Evolutionary conservation across 805 yeast genomes (phyloP), one percentile per base, ranked within the genome.

Genomic region (Kuraishia cidri): DNA sequence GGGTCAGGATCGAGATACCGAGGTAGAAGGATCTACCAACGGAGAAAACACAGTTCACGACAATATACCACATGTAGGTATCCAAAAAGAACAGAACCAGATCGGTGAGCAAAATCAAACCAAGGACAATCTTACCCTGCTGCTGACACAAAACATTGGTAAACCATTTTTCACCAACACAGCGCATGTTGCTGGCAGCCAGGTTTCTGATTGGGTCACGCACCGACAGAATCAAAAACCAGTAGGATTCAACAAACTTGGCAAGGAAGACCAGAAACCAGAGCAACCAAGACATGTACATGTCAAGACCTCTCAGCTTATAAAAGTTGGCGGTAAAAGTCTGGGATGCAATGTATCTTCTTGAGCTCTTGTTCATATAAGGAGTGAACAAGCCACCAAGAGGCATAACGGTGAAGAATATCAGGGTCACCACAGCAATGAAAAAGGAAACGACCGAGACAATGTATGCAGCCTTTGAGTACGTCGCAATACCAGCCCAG

Each of bases 21-120:
- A 94, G 73, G 72, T 90, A 92, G 74, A 92, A 92, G 11, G 98
- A 92, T 58, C 95, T 85, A 48, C 95, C 97, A 52, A 92, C 86
- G 40, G 97, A 90, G 76, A 86, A 88, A 46, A 86, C 74, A 62
- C 95, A 82, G 75, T 90, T 92, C 59, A 83, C 79, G 49, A 92
- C 69, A 69, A 92, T 88, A 72, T 92, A 92, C 99, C 99, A 92
- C 81, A 92, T 74, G 61, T 86, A 92, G 40, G 98, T 86, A 82
- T 92, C 99, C 71, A 92, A 73, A 79, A 92, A 92, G 82, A 92
- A 92, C 62, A 92, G 72, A 48, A 92, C 67, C 71, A 94, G 68
- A 64, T 92, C 98, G 32, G 95, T 90, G 39, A 82, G 76, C 46
- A 73, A 76, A 95, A 92, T 90, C 65, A 92, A 67, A 56, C 94